Evolutionary conservation across 306 rosid species (phyloP).

Genomic region (Fragaria ananassa): DNA sequence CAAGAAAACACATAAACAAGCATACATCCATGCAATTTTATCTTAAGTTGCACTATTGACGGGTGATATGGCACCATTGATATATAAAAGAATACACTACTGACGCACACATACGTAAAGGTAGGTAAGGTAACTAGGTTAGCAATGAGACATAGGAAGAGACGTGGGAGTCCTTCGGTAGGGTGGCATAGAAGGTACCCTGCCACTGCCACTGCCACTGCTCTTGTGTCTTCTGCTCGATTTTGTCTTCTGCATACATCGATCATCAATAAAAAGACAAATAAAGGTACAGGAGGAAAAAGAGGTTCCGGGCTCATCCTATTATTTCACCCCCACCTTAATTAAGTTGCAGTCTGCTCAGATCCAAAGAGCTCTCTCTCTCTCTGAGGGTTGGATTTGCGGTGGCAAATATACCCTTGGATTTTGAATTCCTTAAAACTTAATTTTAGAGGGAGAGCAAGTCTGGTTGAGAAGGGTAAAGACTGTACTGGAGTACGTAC

Average conservation of each 20-base stretch:
- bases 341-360: slow-evolving; percentile 45
- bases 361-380: slow-evolving; percentile 7
- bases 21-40: too few species aligned
- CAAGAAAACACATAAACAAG: too few species aligned
- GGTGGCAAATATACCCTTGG: not conserved
- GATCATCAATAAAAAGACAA: slow-evolving; percentile 33
- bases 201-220: slow-evolving; percentile 33
- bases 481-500: not conserved
- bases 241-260: slow-evolving; percentile 6
- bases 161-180: slow-evolving; percentile 35
- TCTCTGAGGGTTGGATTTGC: slow-evolving; percentile 17
- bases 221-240: not conserved
- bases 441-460: not conserved
- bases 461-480: not conserved
- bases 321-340: slow-evolving; percentile 33
- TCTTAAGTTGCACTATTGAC: too few species aligned
- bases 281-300: slow-evolving; percentile 32
- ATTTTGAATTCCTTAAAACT: not conserved
- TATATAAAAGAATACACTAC: too few species aligned
- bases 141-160: not conserved
- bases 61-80: too few species aligned
- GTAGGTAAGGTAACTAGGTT: not conserved
- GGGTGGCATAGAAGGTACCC: slow-evolving; percentile 36
- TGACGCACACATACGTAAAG: not conserved
- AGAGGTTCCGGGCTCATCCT: slow-evolving; percentile 23